phyloP scores from a whole-genome alignment of 1,284 basidiomycete species.

The Cutaneotrichosporon sp. region DNA sequence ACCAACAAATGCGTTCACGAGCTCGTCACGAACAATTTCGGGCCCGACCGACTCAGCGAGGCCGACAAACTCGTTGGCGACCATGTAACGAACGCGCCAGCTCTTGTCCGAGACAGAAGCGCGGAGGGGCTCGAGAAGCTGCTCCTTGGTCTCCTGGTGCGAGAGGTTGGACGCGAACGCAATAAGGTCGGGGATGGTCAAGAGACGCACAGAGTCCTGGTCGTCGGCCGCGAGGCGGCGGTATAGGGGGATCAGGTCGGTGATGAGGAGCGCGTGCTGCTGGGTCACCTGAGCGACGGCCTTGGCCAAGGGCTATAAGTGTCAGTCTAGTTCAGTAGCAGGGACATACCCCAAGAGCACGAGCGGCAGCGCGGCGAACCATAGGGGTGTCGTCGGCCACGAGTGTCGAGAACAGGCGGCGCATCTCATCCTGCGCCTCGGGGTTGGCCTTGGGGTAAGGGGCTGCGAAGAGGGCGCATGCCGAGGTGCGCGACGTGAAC shows the following conservation, averaged over 20 bases:
- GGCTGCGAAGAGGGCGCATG: constrained; percentile 91
- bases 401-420: constrained; percentile 79
- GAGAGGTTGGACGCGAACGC: constrained; percentile 82
- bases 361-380: constrained; percentile 95
- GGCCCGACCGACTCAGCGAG: constrained; percentile 88
- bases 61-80: constrained; percentile 92
- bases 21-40: constrained; percentile 89
- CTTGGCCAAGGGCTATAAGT: constrained; percentile 68
- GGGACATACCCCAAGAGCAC: constrained; percentile 82
- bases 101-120: constrained; percentile 90
- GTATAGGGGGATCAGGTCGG: constrained; percentile 90
- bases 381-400: constrained; percentile 97
- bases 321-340: constrained; percentile 4
- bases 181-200: constrained; percentile 96
- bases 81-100: constrained; percentile 99
- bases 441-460: constrained; percentile 78
- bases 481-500: constrained; percentile 98
- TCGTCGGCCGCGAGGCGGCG: constrained; percentile 93
- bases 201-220: constrained; percentile 93
- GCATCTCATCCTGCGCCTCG: constrained; percentile 79
- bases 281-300: constrained; percentile 61
- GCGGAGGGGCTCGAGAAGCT: constrained; percentile 83
- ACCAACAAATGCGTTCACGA: constrained; percentile 89
- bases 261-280: constrained; percentile 67
- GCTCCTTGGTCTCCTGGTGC: constrained; percentile 84